These are phyloP conservation scores for Diplotaxis tenuifolia DNA, from an alignment of 345 rosid species.

Conservation along the genomic window DNA sequence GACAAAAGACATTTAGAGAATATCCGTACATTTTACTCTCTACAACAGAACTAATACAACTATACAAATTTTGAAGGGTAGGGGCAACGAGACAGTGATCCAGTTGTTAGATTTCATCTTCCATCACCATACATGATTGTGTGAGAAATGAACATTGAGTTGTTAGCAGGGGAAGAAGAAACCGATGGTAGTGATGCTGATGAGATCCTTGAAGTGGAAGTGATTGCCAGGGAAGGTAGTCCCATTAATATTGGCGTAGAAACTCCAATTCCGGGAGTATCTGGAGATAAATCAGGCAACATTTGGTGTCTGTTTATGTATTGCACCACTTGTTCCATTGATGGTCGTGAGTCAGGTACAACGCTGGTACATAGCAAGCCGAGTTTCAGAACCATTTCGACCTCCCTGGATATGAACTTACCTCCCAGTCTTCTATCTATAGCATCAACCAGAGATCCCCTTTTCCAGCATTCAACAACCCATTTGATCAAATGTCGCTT, in stretches of 20 bases:
- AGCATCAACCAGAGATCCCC: constrained; percentile 31
- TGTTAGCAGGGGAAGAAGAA: constrained; percentile 10
- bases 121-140: constrained; percentile 34
- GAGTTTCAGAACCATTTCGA: background rate
- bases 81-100: too few relatives aligned
- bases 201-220: constrained; percentile 14
- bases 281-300: constrained; percentile 20
- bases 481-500: constrained; percentile 8
- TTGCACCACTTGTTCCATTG: constrained; percentile 28
- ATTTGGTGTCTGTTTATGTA: constrained; percentile 1
- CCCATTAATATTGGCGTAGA: constrained; percentile 19
- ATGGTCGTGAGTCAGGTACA: constrained; percentile 36
- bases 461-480: constrained; percentile 32
- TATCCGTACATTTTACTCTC: too few relatives aligned
- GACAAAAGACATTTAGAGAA: too few relatives aligned
- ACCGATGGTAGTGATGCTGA: constrained; percentile 16
- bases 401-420: background rate
- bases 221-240: background rate
- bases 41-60: too few relatives aligned
- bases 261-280: constrained; percentile 27
- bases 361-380: constrained; percentile 38
- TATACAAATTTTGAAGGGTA: too few relatives aligned
- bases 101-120: constrained; percentile 18
- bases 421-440: constrained; percentile 41
- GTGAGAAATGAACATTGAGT: constrained; percentile 34